Evolutionary conservation across 306 rosid genomes (phyloP), one percentile per base, ranked within the genome.

Genomic region (Rosa lucieae): DNA sequence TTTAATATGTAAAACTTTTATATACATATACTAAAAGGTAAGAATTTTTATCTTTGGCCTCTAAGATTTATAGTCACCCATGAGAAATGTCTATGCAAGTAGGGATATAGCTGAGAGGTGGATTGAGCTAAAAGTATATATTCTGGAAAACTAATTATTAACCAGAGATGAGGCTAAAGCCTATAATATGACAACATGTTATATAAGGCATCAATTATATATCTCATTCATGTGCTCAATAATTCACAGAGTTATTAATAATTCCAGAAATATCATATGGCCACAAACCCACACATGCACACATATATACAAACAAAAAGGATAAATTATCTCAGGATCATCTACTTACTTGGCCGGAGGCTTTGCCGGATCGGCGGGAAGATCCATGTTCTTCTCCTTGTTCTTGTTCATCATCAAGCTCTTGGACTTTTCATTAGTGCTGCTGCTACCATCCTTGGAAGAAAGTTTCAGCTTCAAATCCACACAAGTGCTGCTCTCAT

Each of bases 331-430:
- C 12, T 15, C 8, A 26, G 7, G 23, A 46, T 46, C 39, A 68
- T 15, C n/a, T 2, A 84, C 82, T 86, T 90, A 95, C 99, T 92
- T 95, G 80, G 96, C 86, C 1, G 98, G 93, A 86, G 90, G 99
- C 68, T 86, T 94, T 55, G 91, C 79, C 0, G 93, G 92, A 85
- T 92, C 92, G 17, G 96, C 77, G 29, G 89, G 63, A 52, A 86
- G 89, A 76, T 76, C 79, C 67, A 62, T 44, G 55, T 72, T 79
- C 79, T 83, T 87, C 44, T 85, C 91, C 81, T 83, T 89, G 66
- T 81, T 83, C 70, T 66, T 66, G 70, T 66, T 66, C 70, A 66
- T 32, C 72, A 78, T 10, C 72, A 79, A 76, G 72, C 69, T 76
- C 68, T 84, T 88, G 72, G 79, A 39, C 52, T 84, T 87, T 15